A percentile compares a stretch with the other conserved stretches of the same genome.
Evolutionary conservation across 2,329 filamentous ascomycete genomes (phyloP).

Genomic region (Emericellopsis atlantica): DNA sequence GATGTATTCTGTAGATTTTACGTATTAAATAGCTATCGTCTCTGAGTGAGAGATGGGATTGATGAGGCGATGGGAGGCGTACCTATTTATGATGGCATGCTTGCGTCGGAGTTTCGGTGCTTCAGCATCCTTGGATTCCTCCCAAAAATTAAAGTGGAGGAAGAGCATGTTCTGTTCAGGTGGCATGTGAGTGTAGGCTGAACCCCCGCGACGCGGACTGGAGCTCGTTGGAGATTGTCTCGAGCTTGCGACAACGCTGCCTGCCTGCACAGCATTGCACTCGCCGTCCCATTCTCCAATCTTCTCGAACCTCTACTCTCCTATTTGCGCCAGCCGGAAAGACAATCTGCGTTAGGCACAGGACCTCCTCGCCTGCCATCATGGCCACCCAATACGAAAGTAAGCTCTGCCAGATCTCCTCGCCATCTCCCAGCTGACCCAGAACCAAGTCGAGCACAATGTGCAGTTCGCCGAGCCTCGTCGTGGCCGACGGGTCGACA

Average conservation of each 20-base stretch:
- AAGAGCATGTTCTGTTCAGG: too few relatives aligned
- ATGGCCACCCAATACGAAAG: slow-evolving; percentile 49
- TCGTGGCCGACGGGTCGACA: slow-evolving; percentile 42
- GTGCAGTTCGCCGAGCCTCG: slow-evolving; percentile 31
- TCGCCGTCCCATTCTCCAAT: neutral
- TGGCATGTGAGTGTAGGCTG: too few relatives aligned
- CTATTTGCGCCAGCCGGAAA: neutral
- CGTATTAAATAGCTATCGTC: too few relatives aligned
- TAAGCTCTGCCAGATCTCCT: slow-evolving; percentile 10
- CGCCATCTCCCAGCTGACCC: neutral
- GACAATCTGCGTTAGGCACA: neutral
- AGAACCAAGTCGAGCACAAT: slow-evolving; percentile 50
- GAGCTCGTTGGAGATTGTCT: too few relatives aligned
- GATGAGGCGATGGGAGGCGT: too few relatives aligned
- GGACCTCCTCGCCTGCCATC: slow-evolving; percentile 6
- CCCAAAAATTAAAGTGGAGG: too few relatives aligned
- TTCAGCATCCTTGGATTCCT: too few relatives aligned
- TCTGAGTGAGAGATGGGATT: too few relatives aligned
- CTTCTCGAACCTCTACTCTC: neutral
- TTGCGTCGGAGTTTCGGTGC: too few relatives aligned
- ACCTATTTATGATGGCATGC: too few relatives aligned
- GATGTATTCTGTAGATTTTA: neutral
- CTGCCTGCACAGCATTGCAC: neutral
- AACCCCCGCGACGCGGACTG: too few relatives aligned
- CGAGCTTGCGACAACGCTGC: neutral